phyloP scores from a whole-genome alignment of 805 yeast genomes.

The Ogataea ramenticola region DNA sequence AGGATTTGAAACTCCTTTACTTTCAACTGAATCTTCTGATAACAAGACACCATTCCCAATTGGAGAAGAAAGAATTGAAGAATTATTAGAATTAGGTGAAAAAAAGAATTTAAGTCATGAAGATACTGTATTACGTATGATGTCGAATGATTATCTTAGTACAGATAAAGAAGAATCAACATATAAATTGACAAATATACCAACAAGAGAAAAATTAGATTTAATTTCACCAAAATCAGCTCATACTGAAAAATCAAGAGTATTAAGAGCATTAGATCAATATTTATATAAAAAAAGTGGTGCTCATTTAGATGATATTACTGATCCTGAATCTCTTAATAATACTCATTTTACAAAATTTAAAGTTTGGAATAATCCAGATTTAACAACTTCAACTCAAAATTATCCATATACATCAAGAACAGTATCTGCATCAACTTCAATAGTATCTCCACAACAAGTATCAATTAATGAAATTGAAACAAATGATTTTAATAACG shows the following conservation, averaged over 20 bases:
- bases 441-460: neutral
- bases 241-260: neutral
- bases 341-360: neutral
- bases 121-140: neutral
- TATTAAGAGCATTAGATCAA: neutral
- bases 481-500: neutral
- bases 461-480: neutral
- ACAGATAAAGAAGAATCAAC: neutral
- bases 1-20: neutral
- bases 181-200: neutral
- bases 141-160: neutral
- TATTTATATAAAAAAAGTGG: neutral
- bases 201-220: neutral
- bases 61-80: neutral
- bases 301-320: neutral
- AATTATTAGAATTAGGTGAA: neutral
- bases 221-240: neutral
- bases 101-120: neutral
- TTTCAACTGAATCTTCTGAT: neutral
- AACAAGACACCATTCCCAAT: neutral
- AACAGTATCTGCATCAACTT: neutral
- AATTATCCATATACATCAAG: neutral
- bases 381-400: neutral
- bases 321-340: too few species aligned
- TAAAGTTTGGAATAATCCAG: neutral